Evolutionary conservation across 1,284 basidiomycete species (phyloP), one percentile per base, ranked within the genome.

Genomic region (Ustilago sp.): DNA sequence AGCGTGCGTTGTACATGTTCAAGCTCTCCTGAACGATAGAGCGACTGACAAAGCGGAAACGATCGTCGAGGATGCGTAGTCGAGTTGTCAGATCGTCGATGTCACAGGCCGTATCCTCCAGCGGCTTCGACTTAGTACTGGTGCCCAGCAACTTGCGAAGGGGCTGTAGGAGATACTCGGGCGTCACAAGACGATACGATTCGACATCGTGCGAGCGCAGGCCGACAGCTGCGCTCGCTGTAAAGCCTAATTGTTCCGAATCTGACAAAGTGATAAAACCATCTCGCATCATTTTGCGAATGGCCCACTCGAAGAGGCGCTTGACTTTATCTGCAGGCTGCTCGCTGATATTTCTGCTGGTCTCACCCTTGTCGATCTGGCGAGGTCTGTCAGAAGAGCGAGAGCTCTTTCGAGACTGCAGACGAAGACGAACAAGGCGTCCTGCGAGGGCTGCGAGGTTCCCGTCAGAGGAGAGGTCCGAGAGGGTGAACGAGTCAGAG

Each of bases 211-310:
- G n/a, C 17, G 48, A 19, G 28, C 7, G 12, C 1, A 47, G 39
- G 28, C 41, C 19, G 19, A 41, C 3, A 28, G 11, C 13, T 23
- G 23, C 0, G 4, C n/a, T 19, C 38, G n/a, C 23, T 19, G 19
- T 7, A 8, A 8, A 7, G 28, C 28, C 34, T 36, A 3, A 5
- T 17, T 15, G 36, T 19, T 54, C 38, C 7, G 12, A 8, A 8
- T 65, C 63, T 28, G 63, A 65, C 3, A 79, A 51, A n/a, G 51
- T 41, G 53, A 79, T 65, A 62, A 69, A 74, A 31, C 77, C 77
- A 31, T 79, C 74, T 19, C 62, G 60, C 69, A 79, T 61, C 74
- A 79, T 79, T 39, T 69, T 72, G 9, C 77, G 66, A 19, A 74
- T 47, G n/a, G 66, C 63, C 63, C 64, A 68, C 41, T 73, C 62